Evolutionary conservation across 2,329 filamentous ascomycete species (phyloP).

Genomic region (Fusarium bactridioides): DNA sequence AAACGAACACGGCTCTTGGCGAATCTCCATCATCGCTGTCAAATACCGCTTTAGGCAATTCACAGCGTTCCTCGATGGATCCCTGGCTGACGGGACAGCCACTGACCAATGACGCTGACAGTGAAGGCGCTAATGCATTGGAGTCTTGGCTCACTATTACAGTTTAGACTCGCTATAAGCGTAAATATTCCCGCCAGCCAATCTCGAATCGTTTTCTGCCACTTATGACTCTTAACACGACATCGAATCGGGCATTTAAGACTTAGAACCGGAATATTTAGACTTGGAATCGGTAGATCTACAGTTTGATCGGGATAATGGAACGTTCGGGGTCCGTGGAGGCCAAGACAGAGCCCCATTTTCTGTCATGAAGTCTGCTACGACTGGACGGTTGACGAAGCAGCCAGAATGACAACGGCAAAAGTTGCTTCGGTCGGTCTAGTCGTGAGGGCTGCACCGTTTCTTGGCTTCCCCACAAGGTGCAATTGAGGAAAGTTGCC

Average conservation of each 20-base stretch:
- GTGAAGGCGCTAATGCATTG: background rate
- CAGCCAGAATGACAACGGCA: background rate
- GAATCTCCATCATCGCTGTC: background rate
- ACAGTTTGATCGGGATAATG: background rate
- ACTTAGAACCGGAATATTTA: background rate
- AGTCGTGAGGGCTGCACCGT: background rate
- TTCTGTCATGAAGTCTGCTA: background rate
- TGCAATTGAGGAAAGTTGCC: background rate
- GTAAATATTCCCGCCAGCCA: background rate
- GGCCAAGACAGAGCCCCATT: background rate
- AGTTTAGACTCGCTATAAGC: background rate
- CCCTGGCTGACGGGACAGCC: background rate
- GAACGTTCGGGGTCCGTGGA: background rate
- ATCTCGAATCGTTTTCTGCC: background rate
- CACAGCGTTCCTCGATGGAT: background rate
- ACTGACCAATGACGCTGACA: background rate
- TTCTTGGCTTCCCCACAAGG: slow-evolving; percentile 9
- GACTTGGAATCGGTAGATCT: background rate
- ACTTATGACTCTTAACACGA: background rate
- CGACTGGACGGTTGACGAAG: background rate
- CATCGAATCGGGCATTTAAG: background rate
- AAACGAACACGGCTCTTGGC: background rate
- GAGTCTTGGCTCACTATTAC: slow-evolving; percentile 7
- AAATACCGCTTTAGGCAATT: slow-evolving; percentile 3
- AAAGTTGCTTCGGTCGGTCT: slow-evolving; percentile 10